A percentile compares a stretch with the other conserved stretches of the same genome.
phyloP scores from a whole-genome alignment of 148 eudicot species.

The Beta vulgaris region DNA sequence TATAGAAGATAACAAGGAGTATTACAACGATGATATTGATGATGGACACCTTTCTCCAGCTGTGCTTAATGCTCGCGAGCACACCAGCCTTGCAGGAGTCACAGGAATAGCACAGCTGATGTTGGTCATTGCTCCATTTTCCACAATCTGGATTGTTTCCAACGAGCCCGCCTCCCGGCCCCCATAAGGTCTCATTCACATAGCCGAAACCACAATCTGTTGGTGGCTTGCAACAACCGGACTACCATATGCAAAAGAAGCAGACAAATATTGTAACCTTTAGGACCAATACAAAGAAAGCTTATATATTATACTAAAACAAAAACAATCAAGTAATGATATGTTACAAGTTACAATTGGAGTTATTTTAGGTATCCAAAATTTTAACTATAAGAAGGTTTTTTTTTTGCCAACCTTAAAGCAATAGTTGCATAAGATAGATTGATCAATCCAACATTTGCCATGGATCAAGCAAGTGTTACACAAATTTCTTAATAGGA shows the following conservation, averaged over 20 bases:
- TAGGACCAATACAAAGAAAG: not conserved
- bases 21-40: slow-evolving; percentile 75
- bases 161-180: slow-evolving; percentile 38
- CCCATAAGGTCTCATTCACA: slow-evolving; percentile 74
- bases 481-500: no score
- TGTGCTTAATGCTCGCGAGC: slow-evolving; percentile 73
- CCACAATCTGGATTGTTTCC: slow-evolving; percentile 51
- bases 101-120: slow-evolving; percentile 62
- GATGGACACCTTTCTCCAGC: slow-evolving; percentile 89
- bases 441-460: no score
- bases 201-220: slow-evolving; percentile 76
- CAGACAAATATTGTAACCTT: not conserved
- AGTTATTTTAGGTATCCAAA: no score
- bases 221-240: slow-evolving; percentile 98
- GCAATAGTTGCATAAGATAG: no score
- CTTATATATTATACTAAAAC: not conserved
- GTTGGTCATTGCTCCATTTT: slow-evolving; percentile 77
- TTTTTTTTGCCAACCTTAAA: no score
- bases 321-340: not conserved
- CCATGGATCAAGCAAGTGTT: no score
- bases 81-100: slow-evolving; percentile 93
- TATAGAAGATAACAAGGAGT: slow-evolving; percentile 71
- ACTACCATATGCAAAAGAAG: slow-evolving; percentile 33
- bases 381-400: no score
- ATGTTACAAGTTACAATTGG: no score